Evolutionary conservation across 2,329 filamentous ascomycete genomes (phyloP), one percentile per base, ranked within the genome.

Genomic region (Cercospora nicotianae): DNA sequence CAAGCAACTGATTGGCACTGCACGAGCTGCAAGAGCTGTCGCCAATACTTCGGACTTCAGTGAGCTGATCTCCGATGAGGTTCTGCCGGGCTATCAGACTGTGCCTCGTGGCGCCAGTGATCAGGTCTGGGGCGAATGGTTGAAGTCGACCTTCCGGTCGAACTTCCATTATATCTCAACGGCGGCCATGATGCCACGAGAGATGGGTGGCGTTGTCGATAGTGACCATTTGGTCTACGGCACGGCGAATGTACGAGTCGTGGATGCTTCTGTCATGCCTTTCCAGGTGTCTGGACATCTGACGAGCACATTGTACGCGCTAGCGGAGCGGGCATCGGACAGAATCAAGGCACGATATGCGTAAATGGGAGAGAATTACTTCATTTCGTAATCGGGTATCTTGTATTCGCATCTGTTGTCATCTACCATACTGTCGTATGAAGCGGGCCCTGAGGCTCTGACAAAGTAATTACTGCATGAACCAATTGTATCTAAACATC

Each of bases 31-130:
- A 48, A 30, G 69, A 23, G 13, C 30, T 23, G 60, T 61, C 12
- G 61, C 67, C 23, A 65, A 60, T 18, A 65, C 64, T 8, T 53
- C 69, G 1, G 67, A 69, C 3, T 5, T 74, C 76, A 39, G 72
- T 72, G 70, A 73, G 18, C 75, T 79, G 48, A 61, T 66, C 0
- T 73, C 76, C 0, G 67, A 75, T 0, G 80, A 81, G 64, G 69
- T n/a, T 61, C 70, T 4, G 71, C 80, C 48, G 55, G 77, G 60
- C n/a, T 63, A 69, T n/a, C 63, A 63, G 1, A 61, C 67, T 2
- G 66, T 72, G 9, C 69, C 69, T n/a, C 45, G 33, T 3, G 61
- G 68, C 23, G 72, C 72, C 3, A 61, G 57, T 13, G 71, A 72
- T 18, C 64, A 63, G 7, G 64, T 70, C 10, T 75, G 63, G 67